Evolutionary conservation across 306 rosid genomes (phyloP).

Genomic region (Acacia crassicarpa): DNA sequence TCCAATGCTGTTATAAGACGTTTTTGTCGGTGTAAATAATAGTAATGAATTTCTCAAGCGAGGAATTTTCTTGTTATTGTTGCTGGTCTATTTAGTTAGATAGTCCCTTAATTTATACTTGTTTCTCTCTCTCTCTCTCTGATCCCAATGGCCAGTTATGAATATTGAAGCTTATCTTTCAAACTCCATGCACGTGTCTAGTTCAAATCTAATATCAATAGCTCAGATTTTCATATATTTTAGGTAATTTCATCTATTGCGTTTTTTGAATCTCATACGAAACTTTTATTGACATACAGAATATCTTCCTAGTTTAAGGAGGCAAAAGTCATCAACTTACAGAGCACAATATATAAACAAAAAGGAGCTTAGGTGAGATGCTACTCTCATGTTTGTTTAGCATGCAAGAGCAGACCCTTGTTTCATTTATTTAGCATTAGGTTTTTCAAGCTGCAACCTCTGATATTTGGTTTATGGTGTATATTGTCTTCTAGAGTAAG

Average conservation of each 20-base stretch:
- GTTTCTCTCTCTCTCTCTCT: background rate
- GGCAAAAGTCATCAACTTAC: conserved; percentile 86
- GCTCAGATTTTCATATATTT: conserved; percentile 21
- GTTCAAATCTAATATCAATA: background rate
- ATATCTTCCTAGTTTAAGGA: conserved; percentile 65
- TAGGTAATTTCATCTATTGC: background rate
- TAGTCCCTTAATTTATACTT: background rate
- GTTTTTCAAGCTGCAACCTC: conserved; percentile 26
- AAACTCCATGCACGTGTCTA: background rate
- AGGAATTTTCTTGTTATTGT: background rate
- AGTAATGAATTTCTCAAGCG: background rate
- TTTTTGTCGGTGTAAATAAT: background rate
- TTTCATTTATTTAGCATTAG: conserved; percentile 23
- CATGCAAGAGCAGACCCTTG: conserved; percentile 9
- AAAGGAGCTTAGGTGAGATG: conserved; percentile 75
- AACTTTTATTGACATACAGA: conserved; percentile 46
- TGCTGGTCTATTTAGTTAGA: conserved; percentile 13
- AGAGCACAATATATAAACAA: conserved; percentile 85
- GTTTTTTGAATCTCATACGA: conserved; percentile 11
- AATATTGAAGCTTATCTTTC: background rate
- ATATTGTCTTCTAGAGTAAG: conserved; percentile 59
- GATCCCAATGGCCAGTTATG: background rate
- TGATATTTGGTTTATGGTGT: conserved; percentile 33
- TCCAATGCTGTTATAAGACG: background rate
- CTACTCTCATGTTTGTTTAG: conserved; percentile 27